Base-by-base conservation (phyloP, 78 protist genomes). In the Pelomyxa schiedti region DNA sequence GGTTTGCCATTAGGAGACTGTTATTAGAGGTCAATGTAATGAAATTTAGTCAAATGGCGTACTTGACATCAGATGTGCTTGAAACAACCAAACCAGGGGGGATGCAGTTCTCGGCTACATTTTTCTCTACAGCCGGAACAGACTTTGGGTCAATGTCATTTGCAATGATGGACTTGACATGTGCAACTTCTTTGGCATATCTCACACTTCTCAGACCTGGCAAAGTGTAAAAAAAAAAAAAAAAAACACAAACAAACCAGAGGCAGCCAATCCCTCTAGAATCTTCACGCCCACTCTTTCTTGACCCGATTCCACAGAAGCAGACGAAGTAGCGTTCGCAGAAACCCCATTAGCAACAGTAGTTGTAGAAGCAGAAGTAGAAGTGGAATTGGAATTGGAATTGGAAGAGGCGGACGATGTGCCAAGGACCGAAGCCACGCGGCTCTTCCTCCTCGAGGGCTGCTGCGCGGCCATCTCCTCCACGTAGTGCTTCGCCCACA, bases 241-340 rank as follows among this genome's bases (percentile, higher is more conserved):
- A n/a, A n/a, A n/a, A n/a, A n/a, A n/a, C n/a, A n/a, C n/a, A n/a
- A n/a, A n/a, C n/a, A n/a, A n/a, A n/a, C n/a, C n/a, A 8, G 97
- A 84, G 4, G 99, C 99, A 6, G 97, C 77, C 26, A 97, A 80
- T 26, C 94, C 99, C 39, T 97, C 99, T 7, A 97, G 82, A 1
- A 97, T 42, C 8, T 67, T n/a, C 1, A 16, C 40, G 26, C 38
- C 9, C 64, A 7, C 38, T 30, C 52, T 26, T 32, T 2, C 63
- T 22, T 0, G 16, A 24, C 16, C 32, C 75, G 1, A 40, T 22
- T 4, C 8, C 9, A 4, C 4, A 41, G 47, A 4, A 30, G 8
- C 22, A 38, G 43, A 35, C 1, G 74, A 69, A 24, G 0, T 7
- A 24, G 42, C 8, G 42, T 16, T 26, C 9, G 74, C 8, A 5